Evolutionary conservation across 345 rosid species (phyloP).

Genomic region (Populus alba): DNA sequence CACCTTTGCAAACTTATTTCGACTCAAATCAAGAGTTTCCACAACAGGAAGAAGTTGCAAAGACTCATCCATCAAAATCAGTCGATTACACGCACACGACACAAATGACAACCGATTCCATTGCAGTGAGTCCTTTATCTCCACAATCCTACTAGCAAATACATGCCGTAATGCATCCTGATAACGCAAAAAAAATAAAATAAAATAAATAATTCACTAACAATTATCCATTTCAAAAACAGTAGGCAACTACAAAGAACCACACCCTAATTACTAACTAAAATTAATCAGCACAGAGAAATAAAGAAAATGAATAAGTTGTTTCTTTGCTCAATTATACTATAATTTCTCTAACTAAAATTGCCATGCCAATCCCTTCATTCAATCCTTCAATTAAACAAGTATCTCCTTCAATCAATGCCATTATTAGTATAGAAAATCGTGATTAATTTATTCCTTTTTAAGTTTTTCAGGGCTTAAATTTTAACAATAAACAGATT

Average conservation of each 20-base stretch:
- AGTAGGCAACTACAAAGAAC: not conserved
- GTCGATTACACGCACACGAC: conserved; percentile 78
- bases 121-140: conserved; percentile 76
- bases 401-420: not conserved
- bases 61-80: conserved; percentile 95
- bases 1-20: conserved; percentile 87
- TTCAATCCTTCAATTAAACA: not conserved
- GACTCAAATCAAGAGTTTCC: conserved; percentile 93
- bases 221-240: not conserved
- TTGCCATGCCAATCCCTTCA: not conserved
- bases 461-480: not conserved
- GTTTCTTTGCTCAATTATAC: not conserved
- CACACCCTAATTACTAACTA: not conserved
- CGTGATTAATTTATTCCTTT: not conserved
- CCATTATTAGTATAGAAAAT: not conserved
- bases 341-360: too few relatives aligned
- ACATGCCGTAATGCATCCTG: conserved; percentile 95
- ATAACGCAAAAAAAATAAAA: not conserved
- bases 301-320: not conserved
- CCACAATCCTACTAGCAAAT: conserved; percentile 89
- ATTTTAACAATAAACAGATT: not conserved
- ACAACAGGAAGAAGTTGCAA: conserved; percentile 95
- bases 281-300: not conserved
- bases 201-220: not conserved
- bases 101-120: conserved; percentile 88